Evolutionary conservation across 805 yeast genomes (phyloP).

Genomic region (Candida odintsovae): DNA sequence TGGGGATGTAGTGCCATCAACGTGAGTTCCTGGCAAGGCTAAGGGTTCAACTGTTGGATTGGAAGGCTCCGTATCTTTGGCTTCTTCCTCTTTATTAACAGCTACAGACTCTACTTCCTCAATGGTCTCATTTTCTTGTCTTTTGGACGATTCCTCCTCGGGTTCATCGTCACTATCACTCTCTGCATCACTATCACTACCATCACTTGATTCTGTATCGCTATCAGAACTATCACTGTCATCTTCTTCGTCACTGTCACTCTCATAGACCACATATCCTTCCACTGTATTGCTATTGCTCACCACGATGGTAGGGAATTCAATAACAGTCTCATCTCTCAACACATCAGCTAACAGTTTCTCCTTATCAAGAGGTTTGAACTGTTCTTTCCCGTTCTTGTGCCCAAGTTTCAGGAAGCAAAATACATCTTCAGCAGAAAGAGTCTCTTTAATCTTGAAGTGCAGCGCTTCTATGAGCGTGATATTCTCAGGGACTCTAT

Average conservation of each 20-base stretch:
- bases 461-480: conserved; percentile 26
- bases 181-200: conserved; percentile 11
- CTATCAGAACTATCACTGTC: conserved; percentile 6
- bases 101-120: background rate
- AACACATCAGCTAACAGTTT: conserved; percentile 42
- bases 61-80: background rate
- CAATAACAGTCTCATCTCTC: conserved; percentile 58
- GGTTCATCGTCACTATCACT: conserved; percentile 19
- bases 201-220: conserved; percentile 9
- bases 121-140: background rate
- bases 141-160: conserved; percentile 14
- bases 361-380: conserved; percentile 32
- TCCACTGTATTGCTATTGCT: conserved; percentile 25
- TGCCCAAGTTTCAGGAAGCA: conserved; percentile 22
- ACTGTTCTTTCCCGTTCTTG: conserved; percentile 24
- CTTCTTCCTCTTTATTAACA: background rate
- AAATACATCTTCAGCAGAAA: conserved; percentile 10
- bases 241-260: conserved; percentile 11
- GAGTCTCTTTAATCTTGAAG: conserved; percentile 15
- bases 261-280: conserved; percentile 22
- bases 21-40: too few relatives aligned
- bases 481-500: conserved; percentile 29
- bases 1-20: too few relatives aligned
- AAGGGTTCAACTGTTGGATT: too few relatives aligned
- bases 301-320: conserved; percentile 67